A percentile compares a stretch with the other conserved stretches of the same genome.
Conservation (phyloP, 805 yeast species). For the Saturnispora gosingensis region DNA sequence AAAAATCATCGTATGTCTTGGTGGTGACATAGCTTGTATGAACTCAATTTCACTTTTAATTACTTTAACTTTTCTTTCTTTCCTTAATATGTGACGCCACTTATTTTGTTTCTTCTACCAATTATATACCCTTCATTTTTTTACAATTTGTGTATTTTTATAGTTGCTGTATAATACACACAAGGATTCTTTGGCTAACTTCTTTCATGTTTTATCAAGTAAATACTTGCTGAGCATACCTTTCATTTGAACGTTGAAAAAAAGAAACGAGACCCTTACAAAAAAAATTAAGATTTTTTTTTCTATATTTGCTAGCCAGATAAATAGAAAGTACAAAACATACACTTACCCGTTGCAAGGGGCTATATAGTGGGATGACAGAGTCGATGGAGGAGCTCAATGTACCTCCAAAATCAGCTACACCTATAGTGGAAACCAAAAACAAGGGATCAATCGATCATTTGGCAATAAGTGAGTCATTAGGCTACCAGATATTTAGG, state of each 20-base stretch:
- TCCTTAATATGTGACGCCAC: background rate
- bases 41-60: background rate
- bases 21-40: background rate
- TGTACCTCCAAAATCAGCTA: background rate
- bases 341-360: background rate
- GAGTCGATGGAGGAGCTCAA: background rate
- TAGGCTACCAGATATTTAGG: slow-evolving; percentile 68
- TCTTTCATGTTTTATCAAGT: background rate
- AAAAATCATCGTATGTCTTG: background rate
- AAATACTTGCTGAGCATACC: background rate
- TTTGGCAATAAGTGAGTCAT: slow-evolving; percentile 53
- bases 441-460: slow-evolving; percentile 34
- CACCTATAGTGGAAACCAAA: slow-evolving; percentile 9
- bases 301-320: background rate
- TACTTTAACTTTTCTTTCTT: background rate
- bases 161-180: too few species aligned
- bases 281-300: background rate
- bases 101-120: background rate
- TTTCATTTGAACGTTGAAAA: background rate
- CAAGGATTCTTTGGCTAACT: background rate
- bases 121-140: background rate
- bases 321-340: background rate
- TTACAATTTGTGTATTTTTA: background rate
- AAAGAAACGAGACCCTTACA: background rate
- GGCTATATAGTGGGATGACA: background rate